Evolutionary conservation across 2,329 filamentous ascomycete genomes (phyloP).

Genomic region (Pseudogymnoascus sp.): DNA sequence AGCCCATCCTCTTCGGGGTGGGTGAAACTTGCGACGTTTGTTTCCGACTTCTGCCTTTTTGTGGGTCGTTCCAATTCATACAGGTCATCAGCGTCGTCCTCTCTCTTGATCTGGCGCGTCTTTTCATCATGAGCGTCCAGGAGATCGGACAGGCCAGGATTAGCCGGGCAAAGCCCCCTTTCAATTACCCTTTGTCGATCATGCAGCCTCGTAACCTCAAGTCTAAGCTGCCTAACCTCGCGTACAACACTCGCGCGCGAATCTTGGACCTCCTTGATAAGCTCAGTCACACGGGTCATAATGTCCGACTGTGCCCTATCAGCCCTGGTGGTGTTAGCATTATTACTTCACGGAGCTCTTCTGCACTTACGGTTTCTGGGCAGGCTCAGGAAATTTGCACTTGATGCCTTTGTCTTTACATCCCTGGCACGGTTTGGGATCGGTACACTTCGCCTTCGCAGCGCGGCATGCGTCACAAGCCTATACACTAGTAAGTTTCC

Average conservation of each 20-base stretch:
- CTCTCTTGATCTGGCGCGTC: not conserved
- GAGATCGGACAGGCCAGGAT: not conserved
- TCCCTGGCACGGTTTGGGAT: constrained; percentile 73
- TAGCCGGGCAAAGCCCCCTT: not conserved
- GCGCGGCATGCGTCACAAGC: constrained; percentile 86
- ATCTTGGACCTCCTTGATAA: constrained; percentile 17
- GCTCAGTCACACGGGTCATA: constrained; percentile 35
- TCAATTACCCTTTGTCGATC: not conserved
- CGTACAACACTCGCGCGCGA: not conserved
- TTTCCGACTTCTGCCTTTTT: not conserved
- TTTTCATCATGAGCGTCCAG: not conserved
- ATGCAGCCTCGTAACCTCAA: not conserved
- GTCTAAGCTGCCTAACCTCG: not conserved
- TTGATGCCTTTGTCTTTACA: constrained; percentile 79
- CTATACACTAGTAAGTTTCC: constrained; percentile 33
- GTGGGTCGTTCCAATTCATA: not conserved
- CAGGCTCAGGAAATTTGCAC: constrained; percentile 85
- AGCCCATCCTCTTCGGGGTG: constrained; percentile 11
- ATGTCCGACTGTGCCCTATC: constrained; percentile 55
- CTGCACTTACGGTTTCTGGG: constrained; percentile 72
- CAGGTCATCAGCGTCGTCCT: not conserved
- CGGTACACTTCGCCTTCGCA: constrained; percentile 86
- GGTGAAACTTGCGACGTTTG: not conserved
- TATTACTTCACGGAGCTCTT: constrained; percentile 28
- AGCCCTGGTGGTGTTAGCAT: not conserved